Percentiles rank a stretch among this genome's conserved stretches.
phyloP scores from a whole-genome alignment of 78 protist species.

The Diacronema lutheri region DNA sequence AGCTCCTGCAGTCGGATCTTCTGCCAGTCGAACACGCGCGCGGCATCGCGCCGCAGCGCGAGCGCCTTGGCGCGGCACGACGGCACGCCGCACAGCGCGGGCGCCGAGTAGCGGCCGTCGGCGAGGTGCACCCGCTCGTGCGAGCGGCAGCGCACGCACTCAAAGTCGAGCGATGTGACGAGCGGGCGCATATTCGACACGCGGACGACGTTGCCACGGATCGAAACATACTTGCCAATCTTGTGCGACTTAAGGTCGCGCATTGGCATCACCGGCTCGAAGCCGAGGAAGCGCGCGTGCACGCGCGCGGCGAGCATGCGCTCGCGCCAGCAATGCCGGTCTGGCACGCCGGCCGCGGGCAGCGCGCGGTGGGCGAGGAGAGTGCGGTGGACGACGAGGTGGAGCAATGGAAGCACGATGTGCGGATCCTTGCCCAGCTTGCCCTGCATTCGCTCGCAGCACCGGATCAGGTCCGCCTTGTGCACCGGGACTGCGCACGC shows the following conservation, averaged over 20 bases:
- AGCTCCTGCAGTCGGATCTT: slow-evolving; percentile 61
- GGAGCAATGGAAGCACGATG: no score
- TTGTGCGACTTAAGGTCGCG: slow-evolving; percentile 34
- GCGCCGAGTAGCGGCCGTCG: slow-evolving; percentile 58
- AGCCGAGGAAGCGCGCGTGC: slow-evolving; percentile 21
- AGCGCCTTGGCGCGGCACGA: slow-evolving; percentile 20
- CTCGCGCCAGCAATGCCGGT: no score
- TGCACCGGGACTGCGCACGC: no score
- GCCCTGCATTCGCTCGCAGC: no score
- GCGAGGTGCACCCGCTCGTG: background rate
- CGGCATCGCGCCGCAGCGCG: background rate
- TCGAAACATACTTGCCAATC: slow-evolving; percentile 60
- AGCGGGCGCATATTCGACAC: slow-evolving; percentile 79
- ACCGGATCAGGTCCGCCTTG: no score
- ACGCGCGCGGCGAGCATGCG: background rate
- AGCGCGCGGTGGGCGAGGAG: no score
- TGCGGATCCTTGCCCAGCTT: no score
- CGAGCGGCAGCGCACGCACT: slow-evolving; percentile 61
- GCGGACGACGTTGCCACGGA: slow-evolving; percentile 89
- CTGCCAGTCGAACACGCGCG: background rate
- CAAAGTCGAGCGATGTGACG: slow-evolving; percentile 59
- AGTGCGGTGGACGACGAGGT: no score
- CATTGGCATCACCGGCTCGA: background rate
- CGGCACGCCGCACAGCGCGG: background rate
- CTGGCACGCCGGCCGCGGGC: background rate